Conservation (phyloP, 805 yeast species). For the Brettanomyces anomalus region DNA sequence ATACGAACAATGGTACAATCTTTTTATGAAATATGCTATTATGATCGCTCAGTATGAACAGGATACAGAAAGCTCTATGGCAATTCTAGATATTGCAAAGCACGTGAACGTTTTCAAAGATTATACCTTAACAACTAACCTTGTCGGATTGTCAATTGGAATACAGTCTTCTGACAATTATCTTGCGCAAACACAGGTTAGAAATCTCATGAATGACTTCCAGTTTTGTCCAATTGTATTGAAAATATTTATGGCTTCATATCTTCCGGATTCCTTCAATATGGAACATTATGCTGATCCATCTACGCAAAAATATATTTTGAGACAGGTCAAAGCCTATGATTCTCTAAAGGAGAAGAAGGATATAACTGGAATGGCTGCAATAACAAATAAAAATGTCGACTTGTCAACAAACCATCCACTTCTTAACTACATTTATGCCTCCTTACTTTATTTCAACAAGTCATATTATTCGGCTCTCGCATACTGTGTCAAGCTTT, state of each 20-base stretch:
- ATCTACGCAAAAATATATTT: conserved; percentile 81
- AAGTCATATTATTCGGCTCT: conserved; percentile 77
- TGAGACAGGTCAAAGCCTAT: conserved; percentile 83
- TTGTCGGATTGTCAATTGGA: conserved; percentile 59
- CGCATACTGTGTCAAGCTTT: conserved; percentile 66
- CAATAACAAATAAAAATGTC: conserved; percentile 47
- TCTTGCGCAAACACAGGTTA: conserved; percentile 46
- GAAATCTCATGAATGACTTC: conserved; percentile 55
- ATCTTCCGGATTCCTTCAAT: conserved; percentile 16
- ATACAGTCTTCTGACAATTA: conserved; percentile 37
- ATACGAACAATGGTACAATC: conserved; percentile 76
- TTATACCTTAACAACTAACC: conserved; percentile 48
- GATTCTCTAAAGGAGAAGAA: conserved; percentile 56
- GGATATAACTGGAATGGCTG: conserved; percentile 71
- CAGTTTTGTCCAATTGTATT: conserved; percentile 70
- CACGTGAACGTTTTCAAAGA: conserved; percentile 69
- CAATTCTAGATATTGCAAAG: conserved; percentile 64
- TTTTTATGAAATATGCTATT: conserved; percentile 73
- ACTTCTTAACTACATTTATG: conserved; percentile 56
- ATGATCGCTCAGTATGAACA: conserved; percentile 52
- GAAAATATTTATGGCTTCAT: conserved; percentile 55
- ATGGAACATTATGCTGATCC: conserved; percentile 48
- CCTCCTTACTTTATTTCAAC: conserved; percentile 71
- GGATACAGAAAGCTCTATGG: conserved; percentile 49
- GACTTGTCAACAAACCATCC: conserved; percentile 49